These are phyloP conservation scores for Cladosporium sp. DNA, from an alignment of 2,329 filamentous ascomycete species.

Conservation along the genomic window DNA sequence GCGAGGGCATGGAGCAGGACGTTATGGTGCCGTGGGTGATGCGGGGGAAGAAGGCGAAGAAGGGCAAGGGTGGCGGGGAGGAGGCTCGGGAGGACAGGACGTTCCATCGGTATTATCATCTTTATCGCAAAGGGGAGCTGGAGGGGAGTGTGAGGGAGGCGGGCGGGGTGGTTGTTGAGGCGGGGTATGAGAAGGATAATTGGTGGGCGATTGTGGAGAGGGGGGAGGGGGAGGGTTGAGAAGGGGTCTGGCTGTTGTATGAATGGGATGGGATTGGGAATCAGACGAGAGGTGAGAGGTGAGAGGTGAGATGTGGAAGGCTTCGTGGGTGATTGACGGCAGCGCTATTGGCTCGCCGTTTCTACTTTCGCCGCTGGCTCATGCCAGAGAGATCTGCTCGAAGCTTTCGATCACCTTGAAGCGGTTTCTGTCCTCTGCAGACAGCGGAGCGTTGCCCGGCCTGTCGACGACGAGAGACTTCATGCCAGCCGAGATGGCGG, in stretches of 20 bases:
- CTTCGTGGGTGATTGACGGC: too few relatives aligned
- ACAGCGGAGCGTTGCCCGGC: constrained; percentile 63
- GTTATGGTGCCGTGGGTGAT: constrained; percentile 95
- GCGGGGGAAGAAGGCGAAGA: constrained; percentile 23
- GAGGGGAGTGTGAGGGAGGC: constrained; percentile 69
- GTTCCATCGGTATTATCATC: constrained; percentile 88
- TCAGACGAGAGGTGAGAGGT: too few relatives aligned
- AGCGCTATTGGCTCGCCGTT: too few relatives aligned
- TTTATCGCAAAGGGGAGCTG: constrained; percentile 81
- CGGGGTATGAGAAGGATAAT: constrained; percentile 94
- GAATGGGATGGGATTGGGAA: too few relatives aligned
- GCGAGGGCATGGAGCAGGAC: constrained; percentile 76
- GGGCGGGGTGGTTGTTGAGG: constrained; percentile 68
- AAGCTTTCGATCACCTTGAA: constrained; percentile 22
- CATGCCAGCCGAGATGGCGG: constrained; percentile 38
- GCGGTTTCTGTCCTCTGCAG: constrained; percentile 38
- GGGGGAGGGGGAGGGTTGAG: too few relatives aligned
- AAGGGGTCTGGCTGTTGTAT: background rate
- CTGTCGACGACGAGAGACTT: constrained; percentile 45
- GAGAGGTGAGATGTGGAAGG: too few relatives aligned
- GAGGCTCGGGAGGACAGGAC: constrained; percentile 40
- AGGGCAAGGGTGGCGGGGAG: constrained; percentile 20
- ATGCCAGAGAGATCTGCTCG: constrained; percentile 18
- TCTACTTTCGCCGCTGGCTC: too few relatives aligned
- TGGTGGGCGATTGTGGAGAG: constrained; percentile 74